These are phyloP conservation scores for Symbiodinium natans DNA, from an alignment of 73 alveolate genomes.

Conservation along the genomic window DNA sequence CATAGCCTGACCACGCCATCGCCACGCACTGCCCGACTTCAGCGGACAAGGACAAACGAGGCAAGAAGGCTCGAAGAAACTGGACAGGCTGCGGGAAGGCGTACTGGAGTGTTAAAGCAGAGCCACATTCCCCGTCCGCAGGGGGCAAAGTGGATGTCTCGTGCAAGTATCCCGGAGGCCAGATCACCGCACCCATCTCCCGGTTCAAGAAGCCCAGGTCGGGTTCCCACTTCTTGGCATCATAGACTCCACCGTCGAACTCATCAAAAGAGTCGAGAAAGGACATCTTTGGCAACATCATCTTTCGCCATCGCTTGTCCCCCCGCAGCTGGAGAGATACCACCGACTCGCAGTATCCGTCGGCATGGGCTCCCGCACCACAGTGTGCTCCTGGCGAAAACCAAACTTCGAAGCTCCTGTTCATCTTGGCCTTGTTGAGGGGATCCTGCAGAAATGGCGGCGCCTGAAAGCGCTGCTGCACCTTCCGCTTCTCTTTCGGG, in stretches of 20 bases:
- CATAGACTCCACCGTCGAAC: slow-evolving; percentile 89
- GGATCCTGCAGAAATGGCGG: slow-evolving; percentile 67
- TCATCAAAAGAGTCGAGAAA: slow-evolving; percentile 81
- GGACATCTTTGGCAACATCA: slow-evolving; percentile 85
- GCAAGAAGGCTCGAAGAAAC: slow-evolving; percentile 74
- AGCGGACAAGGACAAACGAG: slow-evolving; percentile 82
- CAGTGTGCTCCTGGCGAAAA: slow-evolving; percentile 62
- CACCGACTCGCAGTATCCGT: slow-evolving; percentile 88
- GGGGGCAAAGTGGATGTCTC: slow-evolving; percentile 86
- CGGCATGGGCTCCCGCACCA: slow-evolving; percentile 91
- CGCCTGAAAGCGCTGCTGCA: slow-evolving; percentile 71
- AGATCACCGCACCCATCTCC: slow-evolving; percentile 52
- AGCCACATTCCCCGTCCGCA: slow-evolving; percentile 75
- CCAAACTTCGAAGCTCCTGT: slow-evolving; percentile 82
- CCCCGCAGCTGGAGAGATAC: slow-evolving; percentile 72
- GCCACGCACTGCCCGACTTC: slow-evolving; percentile 87
- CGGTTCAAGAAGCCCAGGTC: slow-evolving; percentile 75
- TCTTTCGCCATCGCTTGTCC: slow-evolving; percentile 85
- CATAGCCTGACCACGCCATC: slow-evolving; percentile 64
- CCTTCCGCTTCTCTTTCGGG: slow-evolving; percentile 31
- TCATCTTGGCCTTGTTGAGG: slow-evolving; percentile 84
- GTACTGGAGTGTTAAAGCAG: slow-evolving; percentile 74
- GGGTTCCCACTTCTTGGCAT: slow-evolving; percentile 71
- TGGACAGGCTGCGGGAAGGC: slow-evolving; percentile 93
- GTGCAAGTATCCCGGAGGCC: slow-evolving; percentile 89